phyloP scores from a whole-genome alignment of 2,329 filamentous ascomycete genomes.

The Aspergillus tubingensis region DNA sequence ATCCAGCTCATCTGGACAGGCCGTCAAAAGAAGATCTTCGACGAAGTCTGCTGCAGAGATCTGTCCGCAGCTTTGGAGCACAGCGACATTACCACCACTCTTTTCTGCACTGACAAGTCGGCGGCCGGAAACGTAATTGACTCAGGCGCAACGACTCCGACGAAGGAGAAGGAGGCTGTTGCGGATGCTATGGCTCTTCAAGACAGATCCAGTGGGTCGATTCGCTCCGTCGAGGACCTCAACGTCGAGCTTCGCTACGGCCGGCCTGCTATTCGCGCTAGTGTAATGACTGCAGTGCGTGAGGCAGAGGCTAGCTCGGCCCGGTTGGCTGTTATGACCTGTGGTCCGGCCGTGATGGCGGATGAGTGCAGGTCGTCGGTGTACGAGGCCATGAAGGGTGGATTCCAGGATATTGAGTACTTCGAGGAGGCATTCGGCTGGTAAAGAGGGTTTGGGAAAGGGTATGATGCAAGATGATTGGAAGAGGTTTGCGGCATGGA shows the following conservation, averaged over 20 bases:
- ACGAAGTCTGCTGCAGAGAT: conserved; percentile 9
- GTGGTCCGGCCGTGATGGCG: conserved; percentile 45
- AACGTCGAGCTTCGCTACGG: neutral
- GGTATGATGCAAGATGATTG: neutral
- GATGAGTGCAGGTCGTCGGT: conserved; percentile 44
- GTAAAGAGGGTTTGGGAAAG: neutral
- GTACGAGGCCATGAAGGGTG: conserved; percentile 33
- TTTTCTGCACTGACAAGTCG: conserved; percentile 1
- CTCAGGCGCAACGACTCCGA: neutral
- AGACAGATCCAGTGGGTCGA: neutral
- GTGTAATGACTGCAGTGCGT: conserved; percentile 1
- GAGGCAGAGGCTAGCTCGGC: conserved; percentile 9
- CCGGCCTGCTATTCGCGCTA: conserved; percentile 10
- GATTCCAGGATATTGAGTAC: conserved; percentile 39
- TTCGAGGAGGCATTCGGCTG: conserved; percentile 37
- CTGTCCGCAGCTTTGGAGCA: neutral
- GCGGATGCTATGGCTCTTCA: neutral
- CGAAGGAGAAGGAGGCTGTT: neutral
- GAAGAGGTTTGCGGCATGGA: neutral
- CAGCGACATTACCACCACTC: conserved; percentile 1
- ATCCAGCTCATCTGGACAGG: conserved; percentile 24
- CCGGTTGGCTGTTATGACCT: conserved; percentile 40
- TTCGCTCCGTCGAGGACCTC: neutral
- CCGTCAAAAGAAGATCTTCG: conserved; percentile 24
- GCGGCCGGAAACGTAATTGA: neutral